These are phyloP conservation scores for Agaricales sp. DNA, from an alignment of 1,284 basidiomycete genomes.

Conservation along the genomic window DNA sequence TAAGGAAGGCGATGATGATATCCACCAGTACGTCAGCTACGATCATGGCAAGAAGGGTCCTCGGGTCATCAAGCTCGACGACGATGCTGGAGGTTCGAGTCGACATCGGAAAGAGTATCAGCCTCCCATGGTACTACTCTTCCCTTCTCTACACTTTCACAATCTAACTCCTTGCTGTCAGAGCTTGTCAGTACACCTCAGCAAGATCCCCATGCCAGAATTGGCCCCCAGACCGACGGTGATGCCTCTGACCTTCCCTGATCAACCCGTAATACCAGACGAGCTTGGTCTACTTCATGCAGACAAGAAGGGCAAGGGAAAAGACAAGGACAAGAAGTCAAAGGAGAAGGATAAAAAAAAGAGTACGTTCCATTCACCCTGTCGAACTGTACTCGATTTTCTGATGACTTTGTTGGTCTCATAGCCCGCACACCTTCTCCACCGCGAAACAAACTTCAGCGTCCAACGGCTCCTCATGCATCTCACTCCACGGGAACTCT, in stretches of 20 bases:
- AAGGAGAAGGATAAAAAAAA: slow-evolving; percentile 20
- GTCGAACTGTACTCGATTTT: too few species aligned
- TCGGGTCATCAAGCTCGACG: slow-evolving; percentile 56
- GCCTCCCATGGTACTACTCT: slow-evolving; percentile 30
- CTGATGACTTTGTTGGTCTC: slow-evolving; percentile 14
- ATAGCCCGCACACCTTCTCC: slow-evolving; percentile 4
- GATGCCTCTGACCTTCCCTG: neutral
- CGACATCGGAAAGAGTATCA: slow-evolving; percentile 40
- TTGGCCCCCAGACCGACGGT: slow-evolving; percentile 35
- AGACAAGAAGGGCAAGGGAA: slow-evolving; percentile 9
- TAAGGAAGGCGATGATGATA: slow-evolving; percentile 55
- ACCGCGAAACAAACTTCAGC: slow-evolving; percentile 10
- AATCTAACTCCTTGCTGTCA: slow-evolving; percentile 12
- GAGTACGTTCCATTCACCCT: slow-evolving; percentile 14
- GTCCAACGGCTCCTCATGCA: slow-evolving; percentile 4
- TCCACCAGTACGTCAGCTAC: slow-evolving; percentile 73
- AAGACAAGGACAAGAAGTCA: slow-evolving; percentile 15
- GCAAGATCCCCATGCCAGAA: slow-evolving; percentile 79
- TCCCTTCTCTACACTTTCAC: neutral
- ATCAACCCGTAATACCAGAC: slow-evolving; percentile 1
- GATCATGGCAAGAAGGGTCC: slow-evolving; percentile 51
- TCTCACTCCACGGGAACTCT: neutral
- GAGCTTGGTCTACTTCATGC: slow-evolving; percentile 1
- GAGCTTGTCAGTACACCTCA: slow-evolving; percentile 60
- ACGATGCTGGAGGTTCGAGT: slow-evolving; percentile 21